Percentiles rank a stretch among this genome's conserved stretches.
These are phyloP conservation scores for Ceratocystis ficicola DNA, from an alignment of 2,329 filamentous ascomycete genomes.

Conservation along the genomic window DNA sequence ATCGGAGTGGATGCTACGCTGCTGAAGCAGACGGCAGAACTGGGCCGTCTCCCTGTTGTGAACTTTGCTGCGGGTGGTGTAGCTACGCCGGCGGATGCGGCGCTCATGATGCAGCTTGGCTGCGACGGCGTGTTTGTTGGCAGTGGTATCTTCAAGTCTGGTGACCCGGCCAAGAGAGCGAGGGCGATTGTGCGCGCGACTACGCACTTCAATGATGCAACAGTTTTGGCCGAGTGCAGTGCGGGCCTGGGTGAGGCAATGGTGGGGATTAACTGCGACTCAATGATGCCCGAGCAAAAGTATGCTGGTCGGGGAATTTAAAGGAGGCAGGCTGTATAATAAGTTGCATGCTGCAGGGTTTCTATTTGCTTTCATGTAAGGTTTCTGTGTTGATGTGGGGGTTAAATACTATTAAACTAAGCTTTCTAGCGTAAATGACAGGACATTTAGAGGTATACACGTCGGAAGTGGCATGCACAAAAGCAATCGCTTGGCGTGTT, in stretches of 20 bases:
- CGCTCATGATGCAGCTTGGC: constrained; percentile 95
- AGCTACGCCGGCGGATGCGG: constrained; percentile 96
- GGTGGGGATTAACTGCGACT: constrained; percentile 82
- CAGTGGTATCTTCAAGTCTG: constrained; percentile 93
- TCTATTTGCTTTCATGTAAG: background rate
- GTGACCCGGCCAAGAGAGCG: constrained; percentile 77
- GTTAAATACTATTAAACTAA: no score
- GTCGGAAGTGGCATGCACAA: no score
- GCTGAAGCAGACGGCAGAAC: constrained; percentile 73
- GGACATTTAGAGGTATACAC: no score
- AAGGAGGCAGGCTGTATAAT: constrained; percentile 11
- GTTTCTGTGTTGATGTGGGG: no score
- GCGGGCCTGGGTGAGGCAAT: constrained; percentile 91
- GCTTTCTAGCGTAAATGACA: no score
- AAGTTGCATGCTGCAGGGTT: background rate
- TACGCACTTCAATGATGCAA: constrained; percentile 76
- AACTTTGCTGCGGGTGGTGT: constrained; percentile 98
- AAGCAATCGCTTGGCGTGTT: no score
- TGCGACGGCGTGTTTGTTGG: constrained; percentile 98
- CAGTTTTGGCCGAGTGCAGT: constrained; percentile 76
- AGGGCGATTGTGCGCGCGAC: constrained; percentile 91
- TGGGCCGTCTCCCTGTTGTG: constrained; percentile 82
- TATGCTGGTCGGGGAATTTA: constrained; percentile 80
- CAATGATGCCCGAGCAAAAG: constrained; percentile 68
- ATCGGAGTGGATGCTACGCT: constrained; percentile 66